Evolutionary conservation across 805 yeast species (phyloP).

Genomic region (Candida ipomoeae): DNA sequence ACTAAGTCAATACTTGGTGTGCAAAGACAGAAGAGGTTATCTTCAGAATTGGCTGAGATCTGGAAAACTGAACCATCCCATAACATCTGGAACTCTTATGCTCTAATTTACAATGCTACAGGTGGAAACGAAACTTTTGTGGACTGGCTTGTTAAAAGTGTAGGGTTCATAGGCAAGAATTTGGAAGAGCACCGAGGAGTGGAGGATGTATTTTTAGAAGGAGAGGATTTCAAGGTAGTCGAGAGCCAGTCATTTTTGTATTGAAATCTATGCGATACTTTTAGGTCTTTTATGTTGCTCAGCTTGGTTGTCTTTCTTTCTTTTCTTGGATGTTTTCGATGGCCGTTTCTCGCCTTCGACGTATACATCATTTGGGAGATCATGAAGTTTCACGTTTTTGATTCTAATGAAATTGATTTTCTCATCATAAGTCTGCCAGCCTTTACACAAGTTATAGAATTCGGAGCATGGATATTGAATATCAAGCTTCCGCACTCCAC

Average conservation of each 20-base stretch:
- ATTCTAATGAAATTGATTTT: conserved; percentile 54
- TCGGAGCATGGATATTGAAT: conserved; percentile 89
- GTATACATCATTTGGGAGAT: conserved; percentile 81
- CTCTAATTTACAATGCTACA: conserved; percentile 9
- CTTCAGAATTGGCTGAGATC: conserved; percentile 4
- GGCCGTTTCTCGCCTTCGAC: conserved; percentile 76
- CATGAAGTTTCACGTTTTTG: conserved; percentile 70
- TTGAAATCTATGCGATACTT: conserved; percentile 1
- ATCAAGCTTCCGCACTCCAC: conserved; percentile 48
- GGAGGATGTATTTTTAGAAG: conserved; percentile 7
- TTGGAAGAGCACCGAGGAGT: conserved; percentile 2
- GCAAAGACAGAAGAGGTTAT: conserved; percentile 5
- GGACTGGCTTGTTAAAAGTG: conserved; percentile 4
- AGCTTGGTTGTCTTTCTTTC: conserved; percentile 24
- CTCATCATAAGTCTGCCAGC: conserved; percentile 64
- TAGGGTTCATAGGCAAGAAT: conserved; percentile 1
- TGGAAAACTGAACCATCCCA: conserved; percentile 7
- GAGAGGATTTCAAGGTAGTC: neutral
- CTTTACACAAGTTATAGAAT: conserved; percentile 74
- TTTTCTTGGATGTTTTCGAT: conserved; percentile 39
- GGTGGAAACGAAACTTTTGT: conserved; percentile 8
- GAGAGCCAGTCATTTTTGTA: neutral
- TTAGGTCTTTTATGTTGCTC: conserved; percentile 5
- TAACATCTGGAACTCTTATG: conserved; percentile 7
- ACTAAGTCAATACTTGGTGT: conserved; percentile 6